These are phyloP conservation scores for Fusarium sp. DNA, from an alignment of 2,329 filamentous ascomycete species.

Conservation along the genomic window DNA sequence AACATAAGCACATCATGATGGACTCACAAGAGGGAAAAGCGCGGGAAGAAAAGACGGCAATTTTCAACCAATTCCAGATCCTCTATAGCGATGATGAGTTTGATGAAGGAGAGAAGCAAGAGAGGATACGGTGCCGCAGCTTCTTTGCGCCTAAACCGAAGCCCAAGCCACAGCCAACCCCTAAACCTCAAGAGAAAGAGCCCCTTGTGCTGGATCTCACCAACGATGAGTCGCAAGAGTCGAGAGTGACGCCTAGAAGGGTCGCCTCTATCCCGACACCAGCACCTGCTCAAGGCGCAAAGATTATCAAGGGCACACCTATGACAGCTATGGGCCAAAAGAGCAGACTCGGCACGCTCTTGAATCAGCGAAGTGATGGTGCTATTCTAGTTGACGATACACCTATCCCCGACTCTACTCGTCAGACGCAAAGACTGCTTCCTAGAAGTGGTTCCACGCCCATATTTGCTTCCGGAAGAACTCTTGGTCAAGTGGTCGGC, in stretches of 20 bases:
- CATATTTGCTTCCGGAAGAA: slow-evolving; percentile 36
- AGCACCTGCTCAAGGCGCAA: slow-evolving; percentile 2
- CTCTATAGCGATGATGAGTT: slow-evolving; percentile 51
- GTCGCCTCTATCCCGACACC: slow-evolving; percentile 35
- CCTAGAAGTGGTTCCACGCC: slow-evolving; percentile 51
- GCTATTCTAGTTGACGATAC: slow-evolving; percentile 46
- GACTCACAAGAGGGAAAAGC: slow-evolving; percentile 55
- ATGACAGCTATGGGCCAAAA: slow-evolving; percentile 37
- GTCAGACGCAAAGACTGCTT: slow-evolving; percentile 29
- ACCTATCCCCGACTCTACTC: slow-evolving; percentile 45
- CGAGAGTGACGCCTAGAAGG: slow-evolving; percentile 37
- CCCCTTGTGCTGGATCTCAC: slow-evolving; percentile 33
- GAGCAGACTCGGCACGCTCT: slow-evolving; percentile 34
- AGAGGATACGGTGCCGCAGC: slow-evolving; percentile 47
- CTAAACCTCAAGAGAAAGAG: slow-evolving; percentile 12
- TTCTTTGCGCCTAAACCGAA: slow-evolving; percentile 46
- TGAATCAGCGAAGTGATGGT: slow-evolving; percentile 35
- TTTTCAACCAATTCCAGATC: slow-evolving; percentile 58
- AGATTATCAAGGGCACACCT: slow-evolving; percentile 50
- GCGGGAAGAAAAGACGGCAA: slow-evolving; percentile 58
- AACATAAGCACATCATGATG: slow-evolving; percentile 36
- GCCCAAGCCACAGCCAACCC: not conserved
- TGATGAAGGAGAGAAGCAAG: slow-evolving; percentile 48
- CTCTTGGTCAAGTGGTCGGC: slow-evolving; percentile 8
- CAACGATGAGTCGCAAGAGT: slow-evolving; percentile 23